These are phyloP conservation scores for Saccharomycopsis crataegensis DNA, from an alignment of 1,139 yeast species.

Conservation along the genomic window DNA sequence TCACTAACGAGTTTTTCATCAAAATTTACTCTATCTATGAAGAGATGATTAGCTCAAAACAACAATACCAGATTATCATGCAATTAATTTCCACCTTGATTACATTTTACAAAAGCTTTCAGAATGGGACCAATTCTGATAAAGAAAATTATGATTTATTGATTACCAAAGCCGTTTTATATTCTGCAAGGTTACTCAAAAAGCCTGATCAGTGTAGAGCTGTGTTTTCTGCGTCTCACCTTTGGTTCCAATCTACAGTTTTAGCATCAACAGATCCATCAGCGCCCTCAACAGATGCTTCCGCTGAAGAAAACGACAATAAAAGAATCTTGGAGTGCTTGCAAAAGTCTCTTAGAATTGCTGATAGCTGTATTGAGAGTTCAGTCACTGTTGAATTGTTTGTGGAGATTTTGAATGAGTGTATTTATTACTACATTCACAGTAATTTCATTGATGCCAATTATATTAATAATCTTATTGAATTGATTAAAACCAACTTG, in stretches of 20 bases:
- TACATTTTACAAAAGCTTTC: slow-evolving; percentile 21
- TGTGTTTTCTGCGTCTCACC: slow-evolving; percentile 78
- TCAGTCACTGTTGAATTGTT: slow-evolving; percentile 73
- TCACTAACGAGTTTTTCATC: slow-evolving; percentile 83
- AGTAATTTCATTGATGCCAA: slow-evolving; percentile 69
- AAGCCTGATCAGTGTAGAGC: slow-evolving; percentile 94
- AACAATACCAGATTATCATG: slow-evolving; percentile 40
- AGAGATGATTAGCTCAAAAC: slow-evolving; percentile 62
- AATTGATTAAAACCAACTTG: slow-evolving; percentile 70
- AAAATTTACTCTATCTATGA: slow-evolving; percentile 86
- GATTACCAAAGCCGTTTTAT: slow-evolving; percentile 77
- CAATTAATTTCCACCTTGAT: slow-evolving; percentile 35
- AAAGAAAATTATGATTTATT: slow-evolving; percentile 68
- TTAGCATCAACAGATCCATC: slow-evolving; percentile 24
- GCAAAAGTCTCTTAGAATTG: slow-evolving; percentile 74
- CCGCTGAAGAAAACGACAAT: slow-evolving; percentile 40
- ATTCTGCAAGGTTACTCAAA: slow-evolving; percentile 81
- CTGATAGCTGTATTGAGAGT: slow-evolving; percentile 89
- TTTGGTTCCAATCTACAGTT: slow-evolving; percentile 61
- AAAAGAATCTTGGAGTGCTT: slow-evolving; percentile 61
- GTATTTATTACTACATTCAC: slow-evolving; percentile 76
- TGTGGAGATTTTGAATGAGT: slow-evolving; percentile 81
- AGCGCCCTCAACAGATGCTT: slow-evolving; percentile 4
- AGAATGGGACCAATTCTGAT: slow-evolving; percentile 21
- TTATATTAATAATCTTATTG: slow-evolving; percentile 81